A percentile compares a stretch with the other conserved stretches of the same genome.
These are phyloP conservation scores for Penicillium waksmanii DNA, from an alignment of 495 filamentous ascomycete species.

Conservation along the genomic window DNA sequence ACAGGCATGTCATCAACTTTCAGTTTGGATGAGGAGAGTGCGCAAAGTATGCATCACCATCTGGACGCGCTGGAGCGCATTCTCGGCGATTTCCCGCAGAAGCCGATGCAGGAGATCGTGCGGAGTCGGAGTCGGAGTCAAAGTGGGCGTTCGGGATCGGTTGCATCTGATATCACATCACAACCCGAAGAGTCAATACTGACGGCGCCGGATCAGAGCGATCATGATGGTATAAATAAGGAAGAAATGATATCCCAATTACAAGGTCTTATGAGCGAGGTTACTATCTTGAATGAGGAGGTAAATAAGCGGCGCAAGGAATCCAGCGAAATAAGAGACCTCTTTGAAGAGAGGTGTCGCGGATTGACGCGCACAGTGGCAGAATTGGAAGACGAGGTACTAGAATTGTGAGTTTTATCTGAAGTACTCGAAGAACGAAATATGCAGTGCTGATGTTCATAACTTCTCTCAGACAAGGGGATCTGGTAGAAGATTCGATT, in stretches of 20 bases:
- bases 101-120: conserved; percentile 24
- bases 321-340: conserved; percentile 36
- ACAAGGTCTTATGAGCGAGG: conserved; percentile 28
- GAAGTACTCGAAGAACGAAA: not conserved
- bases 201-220: not conserved
- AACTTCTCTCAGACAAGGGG: conserved; percentile 28
- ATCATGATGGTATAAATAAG: conserved; percentile 2
- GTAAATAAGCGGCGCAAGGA: conserved; percentile 37
- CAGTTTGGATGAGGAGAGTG: conserved; percentile 20
- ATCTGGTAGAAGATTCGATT: conserved; percentile 38
- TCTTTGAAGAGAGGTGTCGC: conserved; percentile 35
- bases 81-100: conserved; percentile 30
- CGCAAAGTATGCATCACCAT: conserved; percentile 29
- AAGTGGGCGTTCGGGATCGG: not conserved
- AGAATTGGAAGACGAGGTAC: conserved; percentile 37
- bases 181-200: not conserved
- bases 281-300: conserved; percentile 32
- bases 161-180: conserved; percentile 1
- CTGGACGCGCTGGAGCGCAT: conserved; percentile 39
- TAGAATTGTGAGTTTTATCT: conserved; percentile 34
- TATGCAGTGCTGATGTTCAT: not conserved
- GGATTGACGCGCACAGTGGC: conserved; percentile 27
- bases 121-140: not conserved
- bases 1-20: conserved; percentile 16
- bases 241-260: conserved; percentile 24